phyloP scores from a whole-genome alignment of 306 rosid species.

The Quercus alba region DNA sequence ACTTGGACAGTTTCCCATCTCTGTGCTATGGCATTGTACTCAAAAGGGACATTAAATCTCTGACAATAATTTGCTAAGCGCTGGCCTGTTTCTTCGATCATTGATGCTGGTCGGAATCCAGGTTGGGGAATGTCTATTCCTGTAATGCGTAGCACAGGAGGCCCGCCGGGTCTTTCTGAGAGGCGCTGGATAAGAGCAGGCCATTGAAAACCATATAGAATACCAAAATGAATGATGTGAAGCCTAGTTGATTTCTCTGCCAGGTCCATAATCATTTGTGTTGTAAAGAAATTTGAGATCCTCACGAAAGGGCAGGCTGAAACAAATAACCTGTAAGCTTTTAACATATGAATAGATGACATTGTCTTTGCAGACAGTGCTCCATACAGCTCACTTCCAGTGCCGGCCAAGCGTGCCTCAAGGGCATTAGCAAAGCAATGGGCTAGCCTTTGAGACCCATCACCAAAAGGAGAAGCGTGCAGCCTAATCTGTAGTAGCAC shows the following conservation, averaged over 20 bases:
- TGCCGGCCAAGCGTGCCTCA: constrained; percentile 47
- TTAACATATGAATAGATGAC: constrained; percentile 46
- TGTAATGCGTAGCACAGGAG: constrained; percentile 43
- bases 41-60: constrained; percentile 70
- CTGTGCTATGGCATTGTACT: constrained; percentile 56
- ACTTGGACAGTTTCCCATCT: constrained; percentile 70
- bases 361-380: constrained; percentile 3
- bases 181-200: constrained; percentile 56
- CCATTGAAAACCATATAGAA: constrained; percentile 78
- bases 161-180: constrained; percentile 46
- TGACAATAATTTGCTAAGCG: constrained; percentile 41
- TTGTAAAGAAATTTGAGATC: constrained; percentile 39
- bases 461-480: constrained; percentile 57
- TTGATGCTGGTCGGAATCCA: constrained; percentile 66
- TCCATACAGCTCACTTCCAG: constrained; percentile 19
- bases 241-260: constrained; percentile 37
- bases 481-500: constrained; percentile 57
- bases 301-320: constrained; percentile 52
- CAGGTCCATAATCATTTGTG: constrained; percentile 35
- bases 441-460: constrained; percentile 64
- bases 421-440: constrained; percentile 68
- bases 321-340: constrained; percentile 47
- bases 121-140: constrained; percentile 78
- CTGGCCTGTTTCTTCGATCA: constrained; percentile 72
- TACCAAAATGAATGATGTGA: constrained; percentile 72